Percentiles rank a stretch among this genome's conserved stretches.
Evolutionary conservation across 768 basidiomycete genomes (phyloP).

Genomic region (Exsudoporus frostii): DNA sequence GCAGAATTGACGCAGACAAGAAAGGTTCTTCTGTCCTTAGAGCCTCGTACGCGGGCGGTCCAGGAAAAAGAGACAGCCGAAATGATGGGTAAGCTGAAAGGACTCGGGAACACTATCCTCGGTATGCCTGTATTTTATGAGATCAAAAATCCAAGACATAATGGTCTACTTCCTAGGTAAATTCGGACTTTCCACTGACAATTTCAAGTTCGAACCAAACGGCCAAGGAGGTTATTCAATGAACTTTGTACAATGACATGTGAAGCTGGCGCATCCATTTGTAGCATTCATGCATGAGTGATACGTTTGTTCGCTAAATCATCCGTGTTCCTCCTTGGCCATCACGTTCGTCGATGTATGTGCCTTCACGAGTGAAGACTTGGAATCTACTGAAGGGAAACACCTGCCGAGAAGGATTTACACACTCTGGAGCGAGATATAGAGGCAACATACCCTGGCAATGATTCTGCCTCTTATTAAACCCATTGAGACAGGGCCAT

Average conservation of each 20-base stretch:
- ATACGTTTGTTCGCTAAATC: neutral
- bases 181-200: slow-evolving; percentile 93
- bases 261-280: neutral
- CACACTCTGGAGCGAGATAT: neutral
- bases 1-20: slow-evolving; percentile 47
- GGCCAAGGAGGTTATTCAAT: slow-evolving; percentile 95
- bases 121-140: slow-evolving; percentile 43
- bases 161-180: slow-evolving; percentile 50
- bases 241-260: slow-evolving; percentile 63
- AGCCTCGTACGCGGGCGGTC: slow-evolving; percentile 67
- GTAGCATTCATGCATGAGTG: neutral
- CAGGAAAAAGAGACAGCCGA: slow-evolving; percentile 87
- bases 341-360: slow-evolving; percentile 20
- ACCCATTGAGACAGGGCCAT: slow-evolving; percentile 87
- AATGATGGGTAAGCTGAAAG: slow-evolving; percentile 91
- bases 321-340: neutral
- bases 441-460: slow-evolving; percentile 50
- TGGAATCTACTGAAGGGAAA: slow-evolving; percentile 31
- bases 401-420: slow-evolving; percentile 20
- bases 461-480: slow-evolving; percentile 67
- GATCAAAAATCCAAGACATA: neutral
- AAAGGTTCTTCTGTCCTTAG: slow-evolving; percentile 50
- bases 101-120: slow-evolving; percentile 84
- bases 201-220: slow-evolving; percentile 94
- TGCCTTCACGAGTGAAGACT: slow-evolving; percentile 19